These are phyloP conservation scores for Penicillium cinerascens DNA, from an alignment of 495 filamentous ascomycete genomes.

Conservation along the genomic window DNA sequence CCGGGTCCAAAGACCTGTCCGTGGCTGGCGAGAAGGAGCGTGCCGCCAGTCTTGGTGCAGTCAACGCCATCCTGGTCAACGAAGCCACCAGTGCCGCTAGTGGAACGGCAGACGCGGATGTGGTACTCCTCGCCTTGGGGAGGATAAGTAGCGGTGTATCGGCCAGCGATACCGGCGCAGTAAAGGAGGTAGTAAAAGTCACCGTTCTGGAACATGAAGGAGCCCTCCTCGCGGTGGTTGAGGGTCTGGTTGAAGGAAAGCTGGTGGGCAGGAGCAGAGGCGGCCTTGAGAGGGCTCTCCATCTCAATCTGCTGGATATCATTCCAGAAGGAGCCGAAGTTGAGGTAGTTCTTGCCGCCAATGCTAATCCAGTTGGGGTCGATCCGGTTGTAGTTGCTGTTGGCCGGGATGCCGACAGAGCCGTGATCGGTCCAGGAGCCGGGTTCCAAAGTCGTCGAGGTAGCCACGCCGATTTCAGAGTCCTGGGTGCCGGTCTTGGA, in stretches of 20 bases:
- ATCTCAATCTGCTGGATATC: constrained; percentile 62
- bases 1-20: constrained; percentile 67
- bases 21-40: constrained; percentile 58
- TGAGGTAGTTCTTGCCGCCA: constrained; percentile 49
- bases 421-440: constrained; percentile 58
- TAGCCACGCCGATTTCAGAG: constrained; percentile 66
- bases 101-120: constrained; percentile 60
- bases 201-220: constrained; percentile 52
- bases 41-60: constrained; percentile 60
- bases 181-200: constrained; percentile 66
- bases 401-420: constrained; percentile 49
- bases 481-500: constrained; percentile 60
- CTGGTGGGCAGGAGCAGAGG: constrained; percentile 37
- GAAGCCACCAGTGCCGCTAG: constrained; percentile 50
- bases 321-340: constrained; percentile 69
- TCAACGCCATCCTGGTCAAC: constrained; percentile 56
- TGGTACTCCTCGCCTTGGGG: constrained; percentile 61
- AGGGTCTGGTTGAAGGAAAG: constrained; percentile 54
- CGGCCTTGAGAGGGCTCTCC: constrained; percentile 39
- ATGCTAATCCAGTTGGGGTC: constrained; percentile 59
- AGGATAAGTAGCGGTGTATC: constrained; percentile 47
- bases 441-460: constrained; percentile 55
- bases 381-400: constrained; percentile 62
- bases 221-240: constrained; percentile 55
- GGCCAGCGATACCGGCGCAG: constrained; percentile 60